These are phyloP conservation scores for Miscanthus sacchariflorus DNA, from an alignment of 202 grass and related monocot genomes.

Conservation along the genomic window DNA sequence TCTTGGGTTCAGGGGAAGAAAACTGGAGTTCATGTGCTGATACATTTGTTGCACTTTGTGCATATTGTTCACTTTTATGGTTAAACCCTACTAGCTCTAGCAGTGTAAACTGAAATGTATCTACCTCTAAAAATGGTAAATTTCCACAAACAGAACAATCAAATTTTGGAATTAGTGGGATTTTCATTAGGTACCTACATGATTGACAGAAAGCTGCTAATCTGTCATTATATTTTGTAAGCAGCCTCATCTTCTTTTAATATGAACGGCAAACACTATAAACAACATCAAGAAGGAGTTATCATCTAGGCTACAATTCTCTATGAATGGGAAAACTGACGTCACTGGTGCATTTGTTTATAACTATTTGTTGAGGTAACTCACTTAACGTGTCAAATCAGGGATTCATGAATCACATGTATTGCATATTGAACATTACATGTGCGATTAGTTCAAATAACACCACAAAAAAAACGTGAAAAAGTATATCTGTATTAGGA, in stretches of 20 bases:
- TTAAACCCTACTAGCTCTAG: conserved; percentile 6
- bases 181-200: conserved; percentile 1
- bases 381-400: conserved; percentile 7
- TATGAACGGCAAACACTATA: background rate
- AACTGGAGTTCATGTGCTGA: background rate
- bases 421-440: background rate
- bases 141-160: background rate
- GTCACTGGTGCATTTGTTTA: background rate
- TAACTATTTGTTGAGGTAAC: background rate
- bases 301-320: conserved; percentile 2
- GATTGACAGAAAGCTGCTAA: background rate
- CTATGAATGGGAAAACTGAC: background rate
- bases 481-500: conserved; percentile 2
- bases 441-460: conserved; percentile 5
- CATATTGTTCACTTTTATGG: background rate
- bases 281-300: background rate
- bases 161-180: background rate
- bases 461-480: background rate
- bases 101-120: conserved; percentile 19
- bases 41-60: conserved; percentile 18
- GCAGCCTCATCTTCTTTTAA: background rate
- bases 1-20: conserved; percentile 1
- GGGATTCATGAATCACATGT: background rate
- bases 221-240: background rate
- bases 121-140: conserved; percentile 28